Conservation (phyloP, 805 yeast species). For the Dipodascus geniculatus region DNA sequence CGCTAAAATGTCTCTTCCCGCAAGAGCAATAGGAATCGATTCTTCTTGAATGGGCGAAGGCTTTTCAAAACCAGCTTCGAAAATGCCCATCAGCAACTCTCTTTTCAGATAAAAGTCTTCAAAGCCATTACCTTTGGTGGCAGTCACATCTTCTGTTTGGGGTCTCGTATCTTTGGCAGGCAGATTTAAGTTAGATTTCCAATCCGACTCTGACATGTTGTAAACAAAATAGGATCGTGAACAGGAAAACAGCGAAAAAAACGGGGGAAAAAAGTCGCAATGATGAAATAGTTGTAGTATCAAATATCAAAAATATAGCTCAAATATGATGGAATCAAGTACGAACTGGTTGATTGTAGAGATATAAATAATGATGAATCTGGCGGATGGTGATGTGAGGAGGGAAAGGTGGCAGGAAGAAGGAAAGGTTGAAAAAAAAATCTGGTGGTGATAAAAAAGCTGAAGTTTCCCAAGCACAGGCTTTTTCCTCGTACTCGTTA, state of each 20-base stretch:
- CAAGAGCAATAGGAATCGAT: conserved; percentile 86
- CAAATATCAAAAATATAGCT: not conserved
- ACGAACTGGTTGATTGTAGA: not conserved
- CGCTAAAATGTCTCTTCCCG: conserved; percentile 92
- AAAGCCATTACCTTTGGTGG: conserved; percentile 80
- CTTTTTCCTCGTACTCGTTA: no score
- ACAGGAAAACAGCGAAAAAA: not conserved
- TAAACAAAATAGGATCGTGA: not conserved
- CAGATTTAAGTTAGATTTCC: conserved; percentile 65
- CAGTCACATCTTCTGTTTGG: conserved; percentile 91
- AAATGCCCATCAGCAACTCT: conserved; percentile 93
- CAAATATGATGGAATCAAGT: not conserved
- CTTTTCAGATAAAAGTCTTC: conserved; percentile 89
- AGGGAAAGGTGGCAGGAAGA: not conserved
- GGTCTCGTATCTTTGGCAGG: conserved; percentile 88
- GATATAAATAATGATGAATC: not conserved
- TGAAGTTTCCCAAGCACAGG: no score
- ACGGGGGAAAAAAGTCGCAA: not conserved
- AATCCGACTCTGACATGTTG: conserved; percentile 27
- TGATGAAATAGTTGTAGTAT: not conserved
- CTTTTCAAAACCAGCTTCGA: conserved; percentile 96
- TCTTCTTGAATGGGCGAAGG: conserved; percentile 98
- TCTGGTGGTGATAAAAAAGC: not conserved
- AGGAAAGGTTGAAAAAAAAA: not conserved
- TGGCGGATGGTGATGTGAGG: not conserved